A percentile compares a stretch with the other conserved stretches of the same genome.
Evolutionary conservation across 495 filamentous ascomycete genomes (phyloP).

Genomic region (Tuber borchii): DNA sequence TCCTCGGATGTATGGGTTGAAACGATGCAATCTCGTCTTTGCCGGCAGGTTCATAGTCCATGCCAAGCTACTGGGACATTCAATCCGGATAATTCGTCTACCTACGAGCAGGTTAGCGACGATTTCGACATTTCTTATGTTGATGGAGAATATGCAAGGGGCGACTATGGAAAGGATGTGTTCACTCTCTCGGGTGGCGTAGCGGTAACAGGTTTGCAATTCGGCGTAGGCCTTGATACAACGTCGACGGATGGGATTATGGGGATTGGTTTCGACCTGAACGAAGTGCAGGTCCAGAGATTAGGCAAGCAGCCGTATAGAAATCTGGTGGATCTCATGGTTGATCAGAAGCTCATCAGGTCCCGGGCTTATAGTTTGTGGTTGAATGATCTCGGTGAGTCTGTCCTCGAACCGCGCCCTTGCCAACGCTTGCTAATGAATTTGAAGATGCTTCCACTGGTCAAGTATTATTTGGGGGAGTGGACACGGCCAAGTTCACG

Average conservation of each 20-base stretch:
- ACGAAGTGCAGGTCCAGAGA: constrained; percentile 70
- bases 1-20: constrained; percentile 91
- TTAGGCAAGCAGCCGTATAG: constrained; percentile 57
- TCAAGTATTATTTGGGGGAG: constrained; percentile 83
- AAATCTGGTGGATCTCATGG: constrained; percentile 73
- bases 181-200: constrained; percentile 58
- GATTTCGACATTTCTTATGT: constrained; percentile 91
- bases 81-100: constrained; percentile 66
- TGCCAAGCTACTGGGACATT: constrained; percentile 62
- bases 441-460: constrained; percentile 59
- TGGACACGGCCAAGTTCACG: constrained; percentile 72
- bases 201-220: constrained; percentile 62
- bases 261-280: constrained; percentile 78
- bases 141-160: constrained; percentile 70
- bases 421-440: constrained; percentile 2
- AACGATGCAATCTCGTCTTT: constrained; percentile 57
- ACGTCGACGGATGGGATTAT: constrained; percentile 71
- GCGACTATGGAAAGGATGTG: constrained; percentile 79
- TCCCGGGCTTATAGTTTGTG: constrained; percentile 82
- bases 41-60: constrained; percentile 45
- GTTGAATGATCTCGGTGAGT: constrained; percentile 67
- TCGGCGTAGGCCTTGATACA: constrained; percentile 76
- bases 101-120: constrained; percentile 66
- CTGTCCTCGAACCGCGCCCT: background rate
- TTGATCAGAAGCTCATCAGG: constrained; percentile 61